A percentile compares a stretch with the other conserved stretches of the same genome.
Evolutionary conservation across 768 basidiomycete genomes (phyloP).

Genomic region (Rhodosporidiobolus sp.): DNA sequence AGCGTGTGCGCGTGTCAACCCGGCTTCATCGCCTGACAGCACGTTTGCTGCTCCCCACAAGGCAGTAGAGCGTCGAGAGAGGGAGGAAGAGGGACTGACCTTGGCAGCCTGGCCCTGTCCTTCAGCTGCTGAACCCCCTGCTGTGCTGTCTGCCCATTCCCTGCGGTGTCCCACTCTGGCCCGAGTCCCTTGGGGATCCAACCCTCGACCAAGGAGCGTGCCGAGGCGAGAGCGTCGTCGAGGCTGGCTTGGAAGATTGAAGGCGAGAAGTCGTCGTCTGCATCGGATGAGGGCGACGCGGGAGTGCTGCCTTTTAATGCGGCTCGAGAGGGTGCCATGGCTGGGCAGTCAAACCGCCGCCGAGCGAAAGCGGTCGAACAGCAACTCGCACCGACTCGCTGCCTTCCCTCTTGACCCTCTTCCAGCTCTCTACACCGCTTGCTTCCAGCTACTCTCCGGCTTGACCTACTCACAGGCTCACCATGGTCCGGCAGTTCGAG

Average conservation of each 20-base stretch:
- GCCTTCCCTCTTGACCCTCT: no score
- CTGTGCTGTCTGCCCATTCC: not conserved
- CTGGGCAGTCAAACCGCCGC: no score
- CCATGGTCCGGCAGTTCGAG: not conserved
- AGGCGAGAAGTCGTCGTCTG: conserved; percentile 4
- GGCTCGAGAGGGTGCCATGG: no score
- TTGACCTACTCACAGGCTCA: no score
- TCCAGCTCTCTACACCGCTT: no score
- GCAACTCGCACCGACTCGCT: no score
- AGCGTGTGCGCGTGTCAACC: not conserved
- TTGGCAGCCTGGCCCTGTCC: conserved; percentile 15
- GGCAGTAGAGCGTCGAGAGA: not conserved
- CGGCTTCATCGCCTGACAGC: no score
- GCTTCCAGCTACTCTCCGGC: no score
- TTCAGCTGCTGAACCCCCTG: conserved; percentile 6
- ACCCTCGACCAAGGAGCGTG: conserved; percentile 12
- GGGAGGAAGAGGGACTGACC: conserved; percentile 4
- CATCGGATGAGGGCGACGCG: not conserved
- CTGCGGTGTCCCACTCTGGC: not conserved
- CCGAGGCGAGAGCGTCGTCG: conserved; percentile 16
- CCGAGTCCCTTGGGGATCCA: conserved; percentile 22
- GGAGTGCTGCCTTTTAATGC: no score
- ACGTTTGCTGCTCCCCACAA: not conserved
- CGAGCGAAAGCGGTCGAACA: no score
- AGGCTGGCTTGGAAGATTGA: conserved; percentile 20